These are phyloP conservation scores for Bruguiera parviflora DNA, from an alignment of 345 rosid species.

Conservation along the genomic window DNA sequence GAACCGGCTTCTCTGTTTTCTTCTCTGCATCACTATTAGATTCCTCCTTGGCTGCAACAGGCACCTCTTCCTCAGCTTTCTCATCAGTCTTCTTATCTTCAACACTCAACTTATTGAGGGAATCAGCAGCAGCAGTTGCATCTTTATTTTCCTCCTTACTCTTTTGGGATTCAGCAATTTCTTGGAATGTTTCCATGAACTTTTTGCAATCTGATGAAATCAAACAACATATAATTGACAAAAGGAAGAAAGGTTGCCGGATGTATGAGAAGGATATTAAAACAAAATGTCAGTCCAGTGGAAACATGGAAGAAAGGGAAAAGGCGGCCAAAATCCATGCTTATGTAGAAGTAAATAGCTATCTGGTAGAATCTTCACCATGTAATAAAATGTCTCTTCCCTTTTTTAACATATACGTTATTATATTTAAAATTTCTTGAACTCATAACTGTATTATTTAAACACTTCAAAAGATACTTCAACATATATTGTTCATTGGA, in stretches of 20 bases:
- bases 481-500: too few relatives aligned
- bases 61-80: conserved; percentile 34
- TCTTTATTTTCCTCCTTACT: conserved; percentile 60
- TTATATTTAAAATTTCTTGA: too few relatives aligned
- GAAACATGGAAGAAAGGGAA: too few relatives aligned
- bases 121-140: conserved; percentile 65
- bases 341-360: too few relatives aligned
- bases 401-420: too few relatives aligned
- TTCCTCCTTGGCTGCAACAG: conserved; percentile 32
- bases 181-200: conserved; percentile 75
- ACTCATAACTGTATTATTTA: too few relatives aligned
- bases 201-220: conserved; percentile 64
- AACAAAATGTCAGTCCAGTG: too few relatives aligned
- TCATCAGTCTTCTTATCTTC: conserved; percentile 57
- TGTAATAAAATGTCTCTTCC: too few relatives aligned
- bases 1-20: conserved; percentile 42
- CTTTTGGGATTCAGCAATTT: conserved; percentile 67
- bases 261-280: background rate
- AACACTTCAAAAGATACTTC: too few relatives aligned
- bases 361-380: too few relatives aligned
- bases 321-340: too few relatives aligned
- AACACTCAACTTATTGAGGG: conserved; percentile 64
- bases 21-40: conserved; percentile 41
- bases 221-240: background rate
- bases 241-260: background rate